Conservation (phyloP, 306 rosid genomes). For the Dicorynia guianensis region DNA sequence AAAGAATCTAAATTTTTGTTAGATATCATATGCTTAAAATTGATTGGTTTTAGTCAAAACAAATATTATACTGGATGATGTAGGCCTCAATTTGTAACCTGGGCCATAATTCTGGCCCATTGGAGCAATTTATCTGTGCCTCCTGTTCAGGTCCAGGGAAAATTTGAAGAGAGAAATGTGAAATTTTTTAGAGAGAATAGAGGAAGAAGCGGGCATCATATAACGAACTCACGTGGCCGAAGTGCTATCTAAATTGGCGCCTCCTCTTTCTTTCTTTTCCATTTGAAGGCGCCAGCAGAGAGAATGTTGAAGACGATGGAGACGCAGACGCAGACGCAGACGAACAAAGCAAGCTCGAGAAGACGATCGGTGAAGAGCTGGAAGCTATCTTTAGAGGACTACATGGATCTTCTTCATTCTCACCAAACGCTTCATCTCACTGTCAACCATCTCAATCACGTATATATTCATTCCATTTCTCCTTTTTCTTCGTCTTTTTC, state of each 20-base stretch:
- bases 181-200: too few relatives aligned
- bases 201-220: too few relatives aligned
- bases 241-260: not conserved
- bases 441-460: conserved; percentile 63
- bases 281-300: conserved; percentile 35
- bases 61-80: too few relatives aligned
- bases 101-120: too few relatives aligned
- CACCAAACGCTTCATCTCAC: conserved; percentile 49
- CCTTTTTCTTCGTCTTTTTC: not conserved
- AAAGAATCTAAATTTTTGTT: too few relatives aligned
- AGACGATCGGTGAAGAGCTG: conserved; percentile 35
- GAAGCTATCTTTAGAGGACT: conserved; percentile 57
- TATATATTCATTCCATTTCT: conserved; percentile 30
- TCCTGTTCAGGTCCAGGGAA: too few relatives aligned
- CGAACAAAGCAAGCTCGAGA: conserved; percentile 25
- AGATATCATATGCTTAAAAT: too few relatives aligned
- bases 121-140: too few relatives aligned
- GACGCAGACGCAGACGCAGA: not conserved
- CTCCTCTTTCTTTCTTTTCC: not conserved
- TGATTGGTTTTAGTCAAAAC: too few relatives aligned
- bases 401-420: conserved; percentile 56
- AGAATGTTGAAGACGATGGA: conserved; percentile 35
- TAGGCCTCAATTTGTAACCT: too few relatives aligned
- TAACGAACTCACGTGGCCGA: too few relatives aligned
- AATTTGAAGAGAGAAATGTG: too few relatives aligned